phyloP scores from a whole-genome alignment of 768 basidiomycete species.

The Lactarius evosmus region DNA sequence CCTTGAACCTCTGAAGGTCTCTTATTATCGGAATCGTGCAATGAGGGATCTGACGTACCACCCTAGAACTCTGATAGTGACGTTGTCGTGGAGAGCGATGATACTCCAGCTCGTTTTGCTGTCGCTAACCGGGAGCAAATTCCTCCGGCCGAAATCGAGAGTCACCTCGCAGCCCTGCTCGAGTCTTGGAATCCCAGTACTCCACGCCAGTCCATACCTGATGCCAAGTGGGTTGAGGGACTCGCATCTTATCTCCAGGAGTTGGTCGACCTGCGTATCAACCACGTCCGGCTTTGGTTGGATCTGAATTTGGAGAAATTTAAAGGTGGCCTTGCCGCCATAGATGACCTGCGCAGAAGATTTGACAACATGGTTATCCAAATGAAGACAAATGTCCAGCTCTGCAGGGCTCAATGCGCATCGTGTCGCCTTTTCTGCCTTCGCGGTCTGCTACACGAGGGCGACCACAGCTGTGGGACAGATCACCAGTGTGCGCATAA shows the following conservation, averaged over 20 bases:
- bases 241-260: conserved; percentile 40
- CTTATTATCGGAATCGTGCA: neutral
- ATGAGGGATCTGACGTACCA: neutral
- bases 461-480: conserved; percentile 50
- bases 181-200: conserved; percentile 35
- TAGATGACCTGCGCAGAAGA: conserved; percentile 44
- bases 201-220: conserved; percentile 37
- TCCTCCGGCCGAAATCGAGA: conserved; percentile 30
- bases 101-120: conserved; percentile 37
- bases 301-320: conserved; percentile 47
- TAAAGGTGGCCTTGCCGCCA: conserved; percentile 40
- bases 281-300: conserved; percentile 52
- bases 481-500: conserved; percentile 43
- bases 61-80: conserved; percentile 53
- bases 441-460: conserved; percentile 41
- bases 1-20: conserved; percentile 49
- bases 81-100: conserved; percentile 36
- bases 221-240: conserved; percentile 41
- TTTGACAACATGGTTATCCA: conserved; percentile 45
- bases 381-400: conserved; percentile 43
- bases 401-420: conserved; percentile 48
- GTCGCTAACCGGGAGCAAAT: conserved; percentile 31
- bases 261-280: conserved; percentile 43
- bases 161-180: conserved; percentile 28
- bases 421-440: conserved; percentile 50